Evolutionary conservation across 257 asterid species (phyloP).

Genomic region (Cordia subcordata): DNA sequence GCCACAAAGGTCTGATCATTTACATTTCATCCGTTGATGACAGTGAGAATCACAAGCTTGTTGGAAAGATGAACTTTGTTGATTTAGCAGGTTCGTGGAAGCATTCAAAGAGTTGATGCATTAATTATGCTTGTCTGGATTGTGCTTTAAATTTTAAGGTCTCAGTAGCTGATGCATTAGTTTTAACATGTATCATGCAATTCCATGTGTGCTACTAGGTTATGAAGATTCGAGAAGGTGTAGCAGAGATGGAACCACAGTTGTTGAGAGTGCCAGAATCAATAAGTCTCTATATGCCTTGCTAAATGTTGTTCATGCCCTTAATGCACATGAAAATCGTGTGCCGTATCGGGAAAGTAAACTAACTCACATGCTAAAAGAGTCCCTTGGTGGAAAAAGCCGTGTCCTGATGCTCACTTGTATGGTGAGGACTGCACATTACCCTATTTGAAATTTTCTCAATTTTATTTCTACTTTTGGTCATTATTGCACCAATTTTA

Average conservation of each 20-base stretch:
- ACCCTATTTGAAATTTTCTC: constrained; percentile 3
- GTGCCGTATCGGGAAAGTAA: constrained; percentile 85
- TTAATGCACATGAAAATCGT: constrained; percentile 47
- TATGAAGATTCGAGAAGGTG: constrained; percentile 69
- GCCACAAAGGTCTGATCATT: constrained; percentile 65
- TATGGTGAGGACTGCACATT: constrained; percentile 47
- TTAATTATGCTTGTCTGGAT: neutral
- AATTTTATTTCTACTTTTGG: neutral
- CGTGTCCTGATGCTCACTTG: constrained; percentile 59
- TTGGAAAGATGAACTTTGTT: constrained; percentile 66
- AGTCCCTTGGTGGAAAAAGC: constrained; percentile 65
- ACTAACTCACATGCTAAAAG: constrained; percentile 75
- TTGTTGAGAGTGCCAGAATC: constrained; percentile 46
- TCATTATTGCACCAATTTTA: constrained; percentile 1
- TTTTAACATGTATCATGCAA: neutral
- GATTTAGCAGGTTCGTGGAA: constrained; percentile 69
- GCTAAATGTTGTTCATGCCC: constrained; percentile 64
- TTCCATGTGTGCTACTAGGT: constrained; percentile 33
- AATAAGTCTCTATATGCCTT: constrained; percentile 58
- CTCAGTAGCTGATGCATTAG: neutral
- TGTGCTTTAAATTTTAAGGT: neutral
- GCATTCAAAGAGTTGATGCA: neutral
- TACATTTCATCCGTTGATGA: constrained; percentile 39
- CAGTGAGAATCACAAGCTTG: constrained; percentile 27
- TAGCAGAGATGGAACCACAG: constrained; percentile 44